These are phyloP conservation scores for Blastocystis sp. DNA, from an alignment of 352 stramenopile genomes.

Conservation along the genomic window DNA sequence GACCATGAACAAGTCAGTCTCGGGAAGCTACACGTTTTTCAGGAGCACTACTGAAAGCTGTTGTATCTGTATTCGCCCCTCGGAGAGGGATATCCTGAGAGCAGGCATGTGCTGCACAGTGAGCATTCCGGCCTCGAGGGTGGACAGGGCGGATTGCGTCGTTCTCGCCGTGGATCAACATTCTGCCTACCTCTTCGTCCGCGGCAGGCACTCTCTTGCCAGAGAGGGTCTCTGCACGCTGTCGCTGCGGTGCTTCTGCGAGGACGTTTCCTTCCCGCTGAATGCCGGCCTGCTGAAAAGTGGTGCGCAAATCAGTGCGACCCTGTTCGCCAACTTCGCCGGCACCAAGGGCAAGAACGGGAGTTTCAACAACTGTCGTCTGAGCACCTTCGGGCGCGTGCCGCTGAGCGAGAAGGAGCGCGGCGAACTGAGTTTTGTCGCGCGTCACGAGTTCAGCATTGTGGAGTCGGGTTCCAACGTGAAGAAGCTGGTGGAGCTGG, in stretches of 20 bases:
- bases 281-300: background rate
- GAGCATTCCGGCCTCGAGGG: background rate
- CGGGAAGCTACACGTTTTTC: background rate
- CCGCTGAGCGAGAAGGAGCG: background rate
- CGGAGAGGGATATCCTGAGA: background rate
- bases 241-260: background rate
- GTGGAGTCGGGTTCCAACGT: constrained; percentile 15
- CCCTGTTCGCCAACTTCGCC: background rate
- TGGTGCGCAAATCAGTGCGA: background rate
- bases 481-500: background rate
- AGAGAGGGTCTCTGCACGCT: background rate
- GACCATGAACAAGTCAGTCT: background rate
- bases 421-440: background rate
- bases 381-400: background rate
- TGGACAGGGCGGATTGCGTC: background rate
- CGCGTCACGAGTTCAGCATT: background rate
- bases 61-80: background rate
- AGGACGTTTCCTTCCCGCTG: background rate
- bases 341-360: background rate
- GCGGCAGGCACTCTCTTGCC: background rate
- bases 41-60: background rate
- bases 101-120: background rate
- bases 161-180: background rate
- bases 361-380: background rate
- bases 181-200: background rate